phyloP scores from a whole-genome alignment of 805 yeast genomes.

The Kodamaea leandrae region DNA sequence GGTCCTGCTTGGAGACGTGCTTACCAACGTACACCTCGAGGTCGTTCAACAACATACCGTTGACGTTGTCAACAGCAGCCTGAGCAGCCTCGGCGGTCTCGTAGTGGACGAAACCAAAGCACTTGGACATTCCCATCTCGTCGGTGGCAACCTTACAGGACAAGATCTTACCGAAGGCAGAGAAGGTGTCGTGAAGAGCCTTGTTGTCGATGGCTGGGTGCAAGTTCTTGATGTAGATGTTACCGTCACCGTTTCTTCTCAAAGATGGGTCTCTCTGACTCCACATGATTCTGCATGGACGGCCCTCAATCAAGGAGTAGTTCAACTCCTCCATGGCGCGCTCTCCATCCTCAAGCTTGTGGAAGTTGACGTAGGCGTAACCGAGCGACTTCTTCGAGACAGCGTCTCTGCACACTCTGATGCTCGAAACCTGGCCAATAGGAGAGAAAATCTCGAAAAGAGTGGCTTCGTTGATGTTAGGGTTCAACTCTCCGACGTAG shows the following conservation, averaged over 20 bases:
- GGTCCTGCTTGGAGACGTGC: conserved; percentile 89
- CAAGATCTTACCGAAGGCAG: conserved; percentile 92
- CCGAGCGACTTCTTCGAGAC: conserved; percentile 95
- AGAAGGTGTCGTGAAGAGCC: conserved; percentile 96
- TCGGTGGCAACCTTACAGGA: conserved; percentile 98
- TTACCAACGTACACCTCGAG: conserved; percentile 94
- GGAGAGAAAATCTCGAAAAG: conserved; percentile 93
- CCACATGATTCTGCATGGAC: conserved; percentile 99
- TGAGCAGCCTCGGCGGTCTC: conserved; percentile 89
- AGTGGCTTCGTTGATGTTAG: conserved; percentile 88
- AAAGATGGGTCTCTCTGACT: conserved; percentile 97
- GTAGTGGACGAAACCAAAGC: conserved; percentile 97
- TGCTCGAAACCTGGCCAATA: conserved; percentile 92
- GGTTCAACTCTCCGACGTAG: conserved; percentile 96
- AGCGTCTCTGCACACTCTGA: conserved; percentile 98
- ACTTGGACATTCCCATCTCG: conserved; percentile 85
- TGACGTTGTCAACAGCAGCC: conserved; percentile 94
- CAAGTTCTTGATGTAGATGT: conserved; percentile 96
- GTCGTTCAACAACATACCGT: conserved; percentile 97
- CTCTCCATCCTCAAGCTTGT: conserved; percentile 84
- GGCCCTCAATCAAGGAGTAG: conserved; percentile 91
- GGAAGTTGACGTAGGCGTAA: conserved; percentile 97
- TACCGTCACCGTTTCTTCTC: conserved; percentile 94
- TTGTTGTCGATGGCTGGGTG: conserved; percentile 98
- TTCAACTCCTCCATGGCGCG: conserved; percentile 93